Evolutionary conservation across 306 rosid genomes (phyloP).

Genomic region (Hylodesmum podocarpum): DNA sequence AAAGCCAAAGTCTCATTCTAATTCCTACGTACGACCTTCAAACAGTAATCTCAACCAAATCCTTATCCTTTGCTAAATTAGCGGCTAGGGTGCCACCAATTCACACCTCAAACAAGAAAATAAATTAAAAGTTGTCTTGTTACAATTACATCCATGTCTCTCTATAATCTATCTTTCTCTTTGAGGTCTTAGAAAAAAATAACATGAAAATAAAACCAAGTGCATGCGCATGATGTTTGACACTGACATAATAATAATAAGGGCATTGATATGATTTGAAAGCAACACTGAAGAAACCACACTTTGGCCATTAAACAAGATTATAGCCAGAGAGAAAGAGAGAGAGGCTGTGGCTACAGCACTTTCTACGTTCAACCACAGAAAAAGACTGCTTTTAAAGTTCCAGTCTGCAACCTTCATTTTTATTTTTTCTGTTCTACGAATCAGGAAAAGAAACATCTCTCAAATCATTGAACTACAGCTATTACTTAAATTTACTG

Average conservation of each 20-base stretch:
- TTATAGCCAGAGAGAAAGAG: slow-evolving; percentile 21
- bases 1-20: neutral
- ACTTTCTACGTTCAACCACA: slow-evolving; percentile 30
- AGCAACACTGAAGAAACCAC: slow-evolving; percentile 11
- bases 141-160: too few relatives aligned
- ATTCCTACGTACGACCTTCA: slow-evolving; percentile 38
- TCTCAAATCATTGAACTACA: slow-evolving; percentile 35
- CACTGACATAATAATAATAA: slow-evolving; percentile 15
- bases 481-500: neutral
- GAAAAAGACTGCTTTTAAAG: slow-evolving; percentile 33
- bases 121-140: neutral
- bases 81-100: slow-evolving; percentile 35
- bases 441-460: slow-evolving; percentile 33
- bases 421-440: neutral
- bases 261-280: slow-evolving; percentile 25
- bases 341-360: slow-evolving; percentile 16
- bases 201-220: too few relatives aligned
- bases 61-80: slow-evolving; percentile 37
- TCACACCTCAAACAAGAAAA: neutral
- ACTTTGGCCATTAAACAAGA: neutral
- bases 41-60: slow-evolving; percentile 41
- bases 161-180: too few relatives aligned
- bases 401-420: slow-evolving; percentile 11
- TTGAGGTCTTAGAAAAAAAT: neutral
- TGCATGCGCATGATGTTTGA: slow-evolving; percentile 36